Base-by-base conservation (phyloP, 768 basidiomycete genomes). In the Peribolospora baueri region DNA sequence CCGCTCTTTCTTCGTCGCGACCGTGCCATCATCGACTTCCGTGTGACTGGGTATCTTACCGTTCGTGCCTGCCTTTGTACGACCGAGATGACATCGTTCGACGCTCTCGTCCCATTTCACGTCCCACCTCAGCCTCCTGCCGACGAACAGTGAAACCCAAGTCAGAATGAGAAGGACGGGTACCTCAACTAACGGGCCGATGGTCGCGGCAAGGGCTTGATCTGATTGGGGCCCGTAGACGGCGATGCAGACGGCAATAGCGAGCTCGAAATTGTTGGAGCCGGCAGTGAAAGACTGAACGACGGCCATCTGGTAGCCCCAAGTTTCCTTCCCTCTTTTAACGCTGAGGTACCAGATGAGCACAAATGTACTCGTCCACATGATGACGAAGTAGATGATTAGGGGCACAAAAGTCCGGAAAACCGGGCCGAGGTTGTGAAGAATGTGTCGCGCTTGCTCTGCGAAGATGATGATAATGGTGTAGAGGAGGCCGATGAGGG, bases 171-270 rank as follows among this genome's bases (percentile, higher is more conserved):
- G 73, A 48, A 85, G 67, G 2, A 84, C 81, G 0, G 82, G 84
- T 0, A 87, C 84, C 57, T 69, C 67, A 39, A 68, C 65, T 41
- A n/a, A 50, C n/a, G 65, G 65, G 39, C 66, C 67, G 52, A 67
- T 67, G 5, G 83, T 84, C 0, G 83, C 82, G 0, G 84, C 84
- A 0, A 87, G 70, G 0, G 81, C 83, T 67, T 87, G 79, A 54
- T 80, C 77, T 0, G 81, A 83, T 5, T 76, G 72, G 5, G 81
- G 76, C 3, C 85, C 84, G 65, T 78, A 87, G 0, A 80, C 76
- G 0, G 81, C 78, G 46, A 84, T 79, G 3, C 78, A 74, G 0
- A 86, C 79, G 0, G 85, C 84, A 53, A 87, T 87, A 0, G 84
- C 82, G 0, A 86, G 72, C 68, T 86, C 82, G 74, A 81, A 62